Percentiles rank a stretch among this genome's conserved stretches.
Evolutionary conservation across 208 protist genomes (phyloP).

Genomic region (Crithidia fasciculata): DNA sequence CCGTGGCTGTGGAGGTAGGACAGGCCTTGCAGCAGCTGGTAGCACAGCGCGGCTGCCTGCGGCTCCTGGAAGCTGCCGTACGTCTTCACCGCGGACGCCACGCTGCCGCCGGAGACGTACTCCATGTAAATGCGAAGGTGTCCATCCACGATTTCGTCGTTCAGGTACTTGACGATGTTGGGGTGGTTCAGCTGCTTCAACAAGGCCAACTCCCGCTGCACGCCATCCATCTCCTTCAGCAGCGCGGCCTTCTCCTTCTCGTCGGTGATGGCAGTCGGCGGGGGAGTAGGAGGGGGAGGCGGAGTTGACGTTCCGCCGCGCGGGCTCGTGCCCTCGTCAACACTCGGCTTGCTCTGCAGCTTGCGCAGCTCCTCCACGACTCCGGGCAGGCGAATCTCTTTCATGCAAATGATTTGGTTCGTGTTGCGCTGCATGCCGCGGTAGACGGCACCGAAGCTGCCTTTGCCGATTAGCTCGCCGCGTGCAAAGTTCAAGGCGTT

Average conservation of each 20-base stretch:
- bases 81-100: slow-evolving; percentile 74
- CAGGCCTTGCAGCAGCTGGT: slow-evolving; percentile 85
- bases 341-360: neutral
- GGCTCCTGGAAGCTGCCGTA: slow-evolving; percentile 84
- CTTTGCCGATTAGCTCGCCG: slow-evolving; percentile 84
- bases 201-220: slow-evolving; percentile 75
- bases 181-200: slow-evolving; percentile 87
- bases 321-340: neutral
- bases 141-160: slow-evolving; percentile 72
- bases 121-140: slow-evolving; percentile 93
- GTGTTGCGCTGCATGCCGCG: slow-evolving; percentile 87
- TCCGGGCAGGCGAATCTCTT: slow-evolving; percentile 72
- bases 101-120: slow-evolving; percentile 90
- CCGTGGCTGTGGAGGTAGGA: slow-evolving; percentile 81
- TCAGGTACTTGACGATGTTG: slow-evolving; percentile 92
- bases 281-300: neutral
- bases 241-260: slow-evolving; percentile 13
- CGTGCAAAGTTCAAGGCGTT: slow-evolving; percentile 59
- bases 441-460: slow-evolving; percentile 88
- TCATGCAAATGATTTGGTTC: slow-evolving; percentile 90
- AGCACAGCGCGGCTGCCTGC: slow-evolving; percentile 71
- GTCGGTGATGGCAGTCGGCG: neutral
- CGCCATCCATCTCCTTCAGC: slow-evolving; percentile 36
- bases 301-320: slow-evolving; percentile 1
- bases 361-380: slow-evolving; percentile 15